phyloP scores from a whole-genome alignment of 495 filamentous ascomycete species.

The Aspergillus coremiiformis region DNA sequence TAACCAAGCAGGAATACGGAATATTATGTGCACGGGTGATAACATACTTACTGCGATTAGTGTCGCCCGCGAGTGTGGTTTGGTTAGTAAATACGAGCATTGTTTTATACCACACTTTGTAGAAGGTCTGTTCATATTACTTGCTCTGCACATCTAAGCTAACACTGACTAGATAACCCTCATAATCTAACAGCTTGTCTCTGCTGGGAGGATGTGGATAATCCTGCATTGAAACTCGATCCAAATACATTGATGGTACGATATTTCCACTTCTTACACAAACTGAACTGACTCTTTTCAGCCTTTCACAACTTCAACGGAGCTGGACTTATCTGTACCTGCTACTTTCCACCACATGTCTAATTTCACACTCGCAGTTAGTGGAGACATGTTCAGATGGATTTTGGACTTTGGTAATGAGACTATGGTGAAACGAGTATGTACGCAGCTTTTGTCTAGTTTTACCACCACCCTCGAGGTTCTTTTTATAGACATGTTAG shows the following conservation, averaged over 20 bases:
- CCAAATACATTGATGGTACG: constrained; percentile 63
- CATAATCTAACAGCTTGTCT: constrained; percentile 62
- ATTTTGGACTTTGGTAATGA: constrained; percentile 82
- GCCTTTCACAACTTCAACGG: constrained; percentile 61
- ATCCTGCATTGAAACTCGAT: constrained; percentile 67
- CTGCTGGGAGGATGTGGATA: constrained; percentile 88
- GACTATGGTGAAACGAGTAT: constrained; percentile 61
- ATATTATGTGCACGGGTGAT: constrained; percentile 97
- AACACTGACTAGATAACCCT: constrained; percentile 41
- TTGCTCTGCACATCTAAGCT: neutral
- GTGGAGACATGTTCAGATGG: constrained; percentile 94
- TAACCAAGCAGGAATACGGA: constrained; percentile 75
- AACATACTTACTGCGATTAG: constrained; percentile 97
- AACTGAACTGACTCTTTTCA: constrained; percentile 31
- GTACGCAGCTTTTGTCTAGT: constrained; percentile 7
- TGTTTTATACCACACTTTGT: constrained; percentile 89
- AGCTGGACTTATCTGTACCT: constrained; percentile 74
- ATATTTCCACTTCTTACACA: neutral
- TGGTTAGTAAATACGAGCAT: constrained; percentile 71
- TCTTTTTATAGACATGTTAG: neutral
- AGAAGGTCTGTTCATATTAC: constrained; percentile 47
- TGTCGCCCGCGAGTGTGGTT: constrained; percentile 84
- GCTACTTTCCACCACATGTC: constrained; percentile 69
- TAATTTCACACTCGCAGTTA: constrained; percentile 83
- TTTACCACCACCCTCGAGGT: neutral